Conservation (phyloP, 2,329 filamentous ascomycete genomes). For the Aspergillus sp. region DNA sequence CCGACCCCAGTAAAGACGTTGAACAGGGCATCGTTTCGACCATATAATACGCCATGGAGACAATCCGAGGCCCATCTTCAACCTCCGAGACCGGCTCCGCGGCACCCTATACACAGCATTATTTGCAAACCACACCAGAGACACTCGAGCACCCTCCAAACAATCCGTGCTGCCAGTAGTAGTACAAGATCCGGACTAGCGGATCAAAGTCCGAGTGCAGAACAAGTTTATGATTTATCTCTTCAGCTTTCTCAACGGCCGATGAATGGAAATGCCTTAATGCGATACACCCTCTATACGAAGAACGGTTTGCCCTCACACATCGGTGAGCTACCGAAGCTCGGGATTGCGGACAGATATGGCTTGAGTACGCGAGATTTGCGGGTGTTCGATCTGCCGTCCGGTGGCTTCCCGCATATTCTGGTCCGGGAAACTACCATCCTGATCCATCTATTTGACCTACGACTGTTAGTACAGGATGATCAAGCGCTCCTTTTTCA, state of each 20-base stretch:
- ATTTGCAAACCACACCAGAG: too few relatives aligned
- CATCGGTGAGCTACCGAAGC: constrained; percentile 6
- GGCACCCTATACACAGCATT: too few relatives aligned
- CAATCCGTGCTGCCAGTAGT: too few relatives aligned
- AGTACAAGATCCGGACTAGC: neutral
- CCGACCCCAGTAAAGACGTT: too few relatives aligned
- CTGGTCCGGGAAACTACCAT: constrained; percentile 25
- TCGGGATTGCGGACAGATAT: constrained; percentile 13
- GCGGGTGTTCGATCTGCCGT: constrained; percentile 16
- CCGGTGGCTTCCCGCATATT: constrained; percentile 27
- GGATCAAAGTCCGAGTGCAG: neutral
- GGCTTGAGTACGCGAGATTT: constrained; percentile 27
- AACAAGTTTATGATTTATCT: too few relatives aligned
- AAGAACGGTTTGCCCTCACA: neutral
- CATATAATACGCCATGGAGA: too few relatives aligned
- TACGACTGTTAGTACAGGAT: constrained; percentile 28
- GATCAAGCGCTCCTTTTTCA: constrained; percentile 25
- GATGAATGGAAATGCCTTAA: neutral
- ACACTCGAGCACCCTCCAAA: too few relatives aligned
- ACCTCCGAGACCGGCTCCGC: too few relatives aligned
- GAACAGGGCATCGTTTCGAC: too few relatives aligned
- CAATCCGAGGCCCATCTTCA: too few relatives aligned
- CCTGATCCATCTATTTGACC: constrained; percentile 25
- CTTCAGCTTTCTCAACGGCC: too few relatives aligned
- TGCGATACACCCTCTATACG: neutral